A percentile compares a stretch with the other conserved stretches of the same genome.
These are phyloP conservation scores for Rhynchospora tenuis DNA, from an alignment of 176 grass and related monocot species.

Conservation along the genomic window DNA sequence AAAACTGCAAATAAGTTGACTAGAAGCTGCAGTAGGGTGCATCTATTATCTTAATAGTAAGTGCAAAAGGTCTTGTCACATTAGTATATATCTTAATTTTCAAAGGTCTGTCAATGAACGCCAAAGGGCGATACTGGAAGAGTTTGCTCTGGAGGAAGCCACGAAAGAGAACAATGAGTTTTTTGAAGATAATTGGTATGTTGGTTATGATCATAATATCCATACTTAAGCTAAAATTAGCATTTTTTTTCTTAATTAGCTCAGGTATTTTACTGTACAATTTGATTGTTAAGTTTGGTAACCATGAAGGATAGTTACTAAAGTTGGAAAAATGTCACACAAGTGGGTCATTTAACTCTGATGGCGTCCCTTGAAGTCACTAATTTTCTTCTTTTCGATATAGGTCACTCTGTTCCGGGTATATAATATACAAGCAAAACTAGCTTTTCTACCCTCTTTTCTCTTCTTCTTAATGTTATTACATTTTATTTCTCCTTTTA, in stretches of 20 bases:
- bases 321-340: not conserved
- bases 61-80: not conserved
- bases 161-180: slow-evolving; percentile 48
- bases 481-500: not conserved
- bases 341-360: not conserved
- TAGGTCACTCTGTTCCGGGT: not conserved
- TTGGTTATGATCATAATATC: not conserved
- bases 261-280: not conserved
- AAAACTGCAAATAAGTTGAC: not conserved
- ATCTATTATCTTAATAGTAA: not conserved
- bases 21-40: not conserved
- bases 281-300: not conserved
- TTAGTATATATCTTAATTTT: not conserved
- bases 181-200: slow-evolving; percentile 65
- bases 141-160: slow-evolving; percentile 81
- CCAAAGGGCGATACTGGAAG: slow-evolving; percentile 72
- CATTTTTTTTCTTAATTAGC: not conserved
- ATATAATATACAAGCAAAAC: not conserved
- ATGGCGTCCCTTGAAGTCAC: not conserved
- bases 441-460: not conserved
- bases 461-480: slow-evolving; percentile 8
- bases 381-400: not conserved
- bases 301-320: not conserved
- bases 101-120: slow-evolving; percentile 69
- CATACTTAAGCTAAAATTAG: not conserved